Percentiles rank a stretch among this genome's conserved stretches.
Evolutionary conservation across 2,329 filamentous ascomycete genomes (phyloP).

Genomic region (Cadophora luteo-olivacea): DNA sequence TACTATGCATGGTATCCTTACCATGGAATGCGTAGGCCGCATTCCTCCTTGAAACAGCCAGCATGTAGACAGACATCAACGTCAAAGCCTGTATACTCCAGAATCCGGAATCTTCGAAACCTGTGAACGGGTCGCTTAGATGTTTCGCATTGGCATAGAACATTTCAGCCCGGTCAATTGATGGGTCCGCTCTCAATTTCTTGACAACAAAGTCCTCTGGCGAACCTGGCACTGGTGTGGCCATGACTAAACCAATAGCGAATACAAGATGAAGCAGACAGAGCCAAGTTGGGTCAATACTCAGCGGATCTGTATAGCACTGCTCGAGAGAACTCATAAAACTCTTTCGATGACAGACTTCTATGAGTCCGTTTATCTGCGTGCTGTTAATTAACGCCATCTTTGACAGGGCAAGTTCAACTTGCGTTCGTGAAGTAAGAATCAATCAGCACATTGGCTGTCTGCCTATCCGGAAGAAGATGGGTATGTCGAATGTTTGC

Average conservation of each 20-base stretch:
- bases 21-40: slow-evolving; percentile 68
- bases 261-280: slow-evolving; percentile 68
- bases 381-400: slow-evolving; percentile 19
- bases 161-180: slow-evolving; percentile 61
- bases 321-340: slow-evolving; percentile 58
- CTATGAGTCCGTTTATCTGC: slow-evolving; percentile 65
- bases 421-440: slow-evolving; percentile 67
- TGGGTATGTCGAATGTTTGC: slow-evolving; percentile 54
- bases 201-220: slow-evolving; percentile 57
- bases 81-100: slow-evolving; percentile 69
- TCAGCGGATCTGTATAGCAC: slow-evolving; percentile 61
- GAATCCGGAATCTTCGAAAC: slow-evolving; percentile 67
- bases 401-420: slow-evolving; percentile 5
- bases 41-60: slow-evolving; percentile 66
- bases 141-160: slow-evolving; percentile 67
- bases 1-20: slow-evolving; percentile 39
- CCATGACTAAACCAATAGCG: slow-evolving; percentile 66
- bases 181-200: slow-evolving; percentile 53
- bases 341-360: slow-evolving; percentile 60
- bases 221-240: slow-evolving; percentile 57
- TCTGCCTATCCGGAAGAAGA: slow-evolving; percentile 61
- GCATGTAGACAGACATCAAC: slow-evolving; percentile 69
- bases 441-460: slow-evolving; percentile 59
- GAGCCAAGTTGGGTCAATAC: slow-evolving; percentile 56
- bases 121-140: slow-evolving; percentile 53